phyloP scores from a whole-genome alignment of 495 filamentous ascomycete genomes.

The Stereocaulon alpinum region DNA sequence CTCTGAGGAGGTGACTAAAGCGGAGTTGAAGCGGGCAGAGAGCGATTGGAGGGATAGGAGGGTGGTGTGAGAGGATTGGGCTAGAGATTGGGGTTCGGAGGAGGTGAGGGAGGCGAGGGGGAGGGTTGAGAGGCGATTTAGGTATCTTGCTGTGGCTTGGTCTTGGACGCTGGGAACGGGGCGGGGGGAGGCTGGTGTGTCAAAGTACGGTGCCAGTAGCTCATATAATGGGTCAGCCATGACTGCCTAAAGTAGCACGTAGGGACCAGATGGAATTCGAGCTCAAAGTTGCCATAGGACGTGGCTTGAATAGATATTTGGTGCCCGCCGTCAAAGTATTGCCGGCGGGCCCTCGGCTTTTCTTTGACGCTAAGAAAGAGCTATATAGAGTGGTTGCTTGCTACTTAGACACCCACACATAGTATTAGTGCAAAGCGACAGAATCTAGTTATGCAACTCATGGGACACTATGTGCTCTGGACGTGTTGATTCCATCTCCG shows the following conservation, averaged over 20 bases:
- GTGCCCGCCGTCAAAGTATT: background rate
- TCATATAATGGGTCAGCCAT: conserved; percentile 38
- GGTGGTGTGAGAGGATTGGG: conserved; percentile 72
- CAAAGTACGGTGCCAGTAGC: conserved; percentile 55
- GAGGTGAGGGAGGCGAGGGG: conserved; percentile 60
- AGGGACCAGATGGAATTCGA: background rate
- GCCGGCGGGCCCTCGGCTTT: background rate
- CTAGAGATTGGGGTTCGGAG: conserved; percentile 68
- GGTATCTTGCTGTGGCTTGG: conserved; percentile 52
- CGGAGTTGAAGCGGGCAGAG: conserved; percentile 83
- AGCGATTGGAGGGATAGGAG: conserved; percentile 78
- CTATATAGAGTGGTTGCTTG: too few species aligned
- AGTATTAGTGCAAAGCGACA: background rate
- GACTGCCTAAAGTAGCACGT: too few species aligned
- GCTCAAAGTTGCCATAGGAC: background rate
- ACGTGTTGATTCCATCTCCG: background rate
- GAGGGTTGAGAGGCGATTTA: conserved; percentile 69
- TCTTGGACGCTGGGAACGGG: conserved; percentile 32
- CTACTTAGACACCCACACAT: too few species aligned
- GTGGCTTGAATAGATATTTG: background rate
- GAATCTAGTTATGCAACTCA: background rate
- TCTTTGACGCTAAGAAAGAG: too few species aligned
- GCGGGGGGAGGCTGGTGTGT: conserved; percentile 27
- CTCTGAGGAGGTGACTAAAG: conserved; percentile 70
- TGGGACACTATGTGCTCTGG: background rate